Conservation (phyloP, 2,329 filamentous ascomycete species). For the Monilinia laxa region DNA sequence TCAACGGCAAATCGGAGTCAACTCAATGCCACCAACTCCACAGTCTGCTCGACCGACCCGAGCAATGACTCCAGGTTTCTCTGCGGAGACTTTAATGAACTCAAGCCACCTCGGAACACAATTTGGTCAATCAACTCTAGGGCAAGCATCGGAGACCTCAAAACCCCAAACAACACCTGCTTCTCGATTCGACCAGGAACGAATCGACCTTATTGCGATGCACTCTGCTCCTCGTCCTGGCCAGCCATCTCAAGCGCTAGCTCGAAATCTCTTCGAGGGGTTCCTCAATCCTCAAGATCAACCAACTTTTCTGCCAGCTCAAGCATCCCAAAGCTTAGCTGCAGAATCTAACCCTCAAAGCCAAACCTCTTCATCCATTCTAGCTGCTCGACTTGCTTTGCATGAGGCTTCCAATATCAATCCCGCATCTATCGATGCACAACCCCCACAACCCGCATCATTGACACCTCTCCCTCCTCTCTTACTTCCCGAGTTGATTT, state of each 20-base stretch:
- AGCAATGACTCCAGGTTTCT: background rate
- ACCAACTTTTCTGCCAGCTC: background rate
- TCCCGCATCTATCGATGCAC: background rate
- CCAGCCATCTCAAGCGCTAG: background rate
- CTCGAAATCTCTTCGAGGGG: background rate
- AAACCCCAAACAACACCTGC: background rate
- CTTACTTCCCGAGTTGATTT: background rate
- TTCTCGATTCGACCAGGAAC: background rate
- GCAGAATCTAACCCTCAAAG: background rate
- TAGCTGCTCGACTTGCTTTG: conserved; percentile 1
- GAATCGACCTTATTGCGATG: background rate
- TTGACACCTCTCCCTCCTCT: conserved; percentile 1
- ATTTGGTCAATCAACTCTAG: background rate
- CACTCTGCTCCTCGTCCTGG: background rate
- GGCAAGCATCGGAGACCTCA: background rate
- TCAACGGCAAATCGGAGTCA: background rate
- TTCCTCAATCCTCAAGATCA: background rate
- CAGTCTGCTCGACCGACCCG: background rate
- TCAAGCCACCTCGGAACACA: background rate
- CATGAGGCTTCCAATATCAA: background rate
- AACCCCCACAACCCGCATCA: background rate
- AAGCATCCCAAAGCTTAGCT: background rate
- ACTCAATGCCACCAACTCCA: background rate
- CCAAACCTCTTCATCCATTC: background rate
- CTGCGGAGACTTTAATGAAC: background rate